Percentiles rank a stretch among this genome's conserved stretches.
Conservation (phyloP, 352 stramenopile genomes). For the Blastocystis sp. region DNA sequence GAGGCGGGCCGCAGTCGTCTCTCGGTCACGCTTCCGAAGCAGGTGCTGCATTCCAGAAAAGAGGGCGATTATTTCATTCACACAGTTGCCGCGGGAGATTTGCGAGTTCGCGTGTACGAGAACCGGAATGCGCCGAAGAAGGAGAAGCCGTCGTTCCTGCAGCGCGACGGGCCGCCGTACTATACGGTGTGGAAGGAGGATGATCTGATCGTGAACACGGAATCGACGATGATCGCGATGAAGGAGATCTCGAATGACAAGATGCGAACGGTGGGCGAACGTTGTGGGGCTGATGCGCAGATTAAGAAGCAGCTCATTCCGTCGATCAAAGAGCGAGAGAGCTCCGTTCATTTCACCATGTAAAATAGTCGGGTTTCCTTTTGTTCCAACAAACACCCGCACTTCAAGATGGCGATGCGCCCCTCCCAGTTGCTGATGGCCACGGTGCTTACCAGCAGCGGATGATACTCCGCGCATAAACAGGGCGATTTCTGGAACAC, state of each 20-base stretch:
- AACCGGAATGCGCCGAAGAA: neutral
- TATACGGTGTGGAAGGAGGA: conserved; percentile 3
- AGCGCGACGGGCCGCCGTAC: neutral
- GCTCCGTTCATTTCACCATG: conserved; percentile 1
- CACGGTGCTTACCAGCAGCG: conserved; percentile 3
- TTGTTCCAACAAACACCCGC: conserved; percentile 18
- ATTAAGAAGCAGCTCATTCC: conserved; percentile 1
- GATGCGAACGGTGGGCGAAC: neutral
- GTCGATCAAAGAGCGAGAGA: neutral
- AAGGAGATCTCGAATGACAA: conserved; percentile 35
- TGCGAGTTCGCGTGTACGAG: neutral
- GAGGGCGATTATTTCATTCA: neutral
- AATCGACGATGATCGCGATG: conserved; percentile 14
- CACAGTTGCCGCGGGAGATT: neutral
- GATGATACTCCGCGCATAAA: conserved; percentile 39
- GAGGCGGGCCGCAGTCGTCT: neutral
- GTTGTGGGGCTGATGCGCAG: neutral
- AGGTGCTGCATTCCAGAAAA: neutral
- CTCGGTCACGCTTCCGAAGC: neutral
- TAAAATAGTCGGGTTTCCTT: neutral
- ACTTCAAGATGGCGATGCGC: conserved; percentile 42
- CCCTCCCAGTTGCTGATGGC: conserved; percentile 59
- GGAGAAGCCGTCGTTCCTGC: neutral
- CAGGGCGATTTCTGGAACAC: neutral
- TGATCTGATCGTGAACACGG: conserved; percentile 1